phyloP scores from a whole-genome alignment of 2,329 filamentous ascomycete species.

The Sclerotiophoma versabilis region DNA sequence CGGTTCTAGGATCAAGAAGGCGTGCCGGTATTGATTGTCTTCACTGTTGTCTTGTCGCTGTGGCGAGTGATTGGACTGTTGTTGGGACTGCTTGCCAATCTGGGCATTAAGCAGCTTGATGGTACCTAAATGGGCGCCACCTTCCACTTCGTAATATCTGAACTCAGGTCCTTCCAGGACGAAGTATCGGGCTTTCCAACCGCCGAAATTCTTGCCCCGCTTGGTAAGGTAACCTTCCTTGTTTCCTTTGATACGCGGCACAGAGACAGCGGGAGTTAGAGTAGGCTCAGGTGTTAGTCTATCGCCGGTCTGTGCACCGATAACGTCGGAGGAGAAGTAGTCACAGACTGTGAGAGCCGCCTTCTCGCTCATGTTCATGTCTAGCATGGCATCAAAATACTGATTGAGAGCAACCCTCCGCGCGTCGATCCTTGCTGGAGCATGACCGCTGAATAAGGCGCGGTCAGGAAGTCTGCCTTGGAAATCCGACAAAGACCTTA shows the following conservation, averaged over 20 bases:
- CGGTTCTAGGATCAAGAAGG: conserved; percentile 91
- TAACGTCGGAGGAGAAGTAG: conserved; percentile 76
- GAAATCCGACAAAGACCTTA: conserved; percentile 78
- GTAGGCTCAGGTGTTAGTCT: conserved; percentile 64
- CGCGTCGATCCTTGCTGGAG: conserved; percentile 90
- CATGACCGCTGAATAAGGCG: conserved; percentile 87
- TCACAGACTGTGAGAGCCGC: conserved; percentile 84
- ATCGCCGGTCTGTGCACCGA: conserved; percentile 63
- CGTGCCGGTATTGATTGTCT: conserved; percentile 95
- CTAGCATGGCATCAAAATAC: conserved; percentile 85
- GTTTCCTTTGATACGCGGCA: conserved; percentile 64
- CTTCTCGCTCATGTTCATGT: conserved; percentile 78
- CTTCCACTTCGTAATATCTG: conserved; percentile 90
- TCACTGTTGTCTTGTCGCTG: conserved; percentile 73
- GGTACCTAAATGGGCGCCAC: conserved; percentile 87
- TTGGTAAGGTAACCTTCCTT: conserved; percentile 95
- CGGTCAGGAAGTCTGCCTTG: conserved; percentile 81
- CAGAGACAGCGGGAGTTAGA: conserved; percentile 53
- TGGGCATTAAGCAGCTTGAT: conserved; percentile 92
- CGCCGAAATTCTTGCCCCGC: conserved; percentile 96
- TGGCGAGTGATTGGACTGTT: conserved; percentile 65
- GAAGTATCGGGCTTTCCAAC: conserved; percentile 89
- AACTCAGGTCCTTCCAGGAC: conserved; percentile 73
- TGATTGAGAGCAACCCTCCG: conserved; percentile 79
- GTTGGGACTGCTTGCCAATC: conserved; percentile 88